phyloP scores from a whole-genome alignment of 495 filamentous ascomycete species.

The Gamarada debralockiae region DNA sequence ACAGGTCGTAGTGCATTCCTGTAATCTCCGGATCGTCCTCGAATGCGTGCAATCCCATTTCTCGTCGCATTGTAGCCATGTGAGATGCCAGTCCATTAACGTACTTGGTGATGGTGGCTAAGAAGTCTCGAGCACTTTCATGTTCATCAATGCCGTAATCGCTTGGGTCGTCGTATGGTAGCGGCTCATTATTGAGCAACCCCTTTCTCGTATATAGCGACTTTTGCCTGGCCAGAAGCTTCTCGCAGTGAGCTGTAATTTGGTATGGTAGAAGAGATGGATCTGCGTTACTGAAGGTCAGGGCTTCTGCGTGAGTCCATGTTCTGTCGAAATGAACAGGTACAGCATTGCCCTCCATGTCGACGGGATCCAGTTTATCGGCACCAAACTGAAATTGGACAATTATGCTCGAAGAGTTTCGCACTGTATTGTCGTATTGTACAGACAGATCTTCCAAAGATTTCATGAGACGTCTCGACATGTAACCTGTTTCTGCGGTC shows the following conservation, averaged over 20 bases:
- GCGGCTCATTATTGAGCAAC: slow-evolving; percentile 38
- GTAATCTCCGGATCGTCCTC: slow-evolving; percentile 17
- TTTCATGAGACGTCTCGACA: slow-evolving; percentile 98
- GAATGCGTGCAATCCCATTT: slow-evolving; percentile 23
- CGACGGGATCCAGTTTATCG: slow-evolving; percentile 89
- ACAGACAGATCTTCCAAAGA: slow-evolving; percentile 91
- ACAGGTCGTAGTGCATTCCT: slow-evolving; percentile 3
- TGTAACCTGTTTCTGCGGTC: slow-evolving; percentile 97
- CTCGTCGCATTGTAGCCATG: slow-evolving; percentile 45
- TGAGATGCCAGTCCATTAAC: slow-evolving; percentile 45
- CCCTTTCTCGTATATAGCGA: slow-evolving; percentile 59
- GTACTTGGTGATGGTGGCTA: slow-evolving; percentile 70
- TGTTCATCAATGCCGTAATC: slow-evolving; percentile 73
- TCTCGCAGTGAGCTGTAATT: slow-evolving; percentile 59
- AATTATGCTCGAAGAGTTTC: slow-evolving; percentile 77
- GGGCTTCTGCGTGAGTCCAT: slow-evolving; percentile 76
- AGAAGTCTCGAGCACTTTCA: slow-evolving; percentile 79
- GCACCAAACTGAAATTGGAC: slow-evolving; percentile 98
- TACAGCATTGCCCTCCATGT: slow-evolving; percentile 93
- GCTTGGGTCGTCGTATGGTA: slow-evolving; percentile 61
- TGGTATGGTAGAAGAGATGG: slow-evolving; percentile 67
- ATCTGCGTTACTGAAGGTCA: slow-evolving; percentile 76
- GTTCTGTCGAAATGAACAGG: slow-evolving; percentile 93
- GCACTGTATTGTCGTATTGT: slow-evolving; percentile 89
- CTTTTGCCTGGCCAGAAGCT: slow-evolving; percentile 61